Evolutionary conservation across 73 alveolate species (phyloP), one percentile per base, ranked within the genome.

Genomic region (Symbiodinium natans): DNA sequence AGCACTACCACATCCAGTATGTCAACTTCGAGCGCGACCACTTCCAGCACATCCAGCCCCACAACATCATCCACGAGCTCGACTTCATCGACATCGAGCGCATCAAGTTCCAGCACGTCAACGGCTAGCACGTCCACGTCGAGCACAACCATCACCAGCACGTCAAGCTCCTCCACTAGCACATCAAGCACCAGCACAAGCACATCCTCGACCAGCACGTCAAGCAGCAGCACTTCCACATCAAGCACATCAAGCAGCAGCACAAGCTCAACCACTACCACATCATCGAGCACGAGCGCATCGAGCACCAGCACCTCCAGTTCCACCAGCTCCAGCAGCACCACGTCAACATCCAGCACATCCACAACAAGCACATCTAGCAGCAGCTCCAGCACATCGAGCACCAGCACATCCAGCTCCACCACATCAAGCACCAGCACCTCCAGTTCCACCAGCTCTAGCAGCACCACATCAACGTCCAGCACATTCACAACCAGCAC

Each of bases 361-460:
- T 38, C 71, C 56, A 82, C 68, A 39, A 38, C 68, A 41, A 82
- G 41, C 92, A 82, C 71, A 4, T 31, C 56, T 71, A 82, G 68
- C 7, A 82, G 71, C 71, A 82, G 92, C 46, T 38, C 92, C 19
- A 82, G 92, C 41, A 38, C 92, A 13, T 82, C 92, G 21, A 38
- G 71, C 9, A 31, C 92, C 31, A 41, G 92, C 92, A 82, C 83
- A 73, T 73, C 83, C 41, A 73, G 83, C 41, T 31, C 48, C 46
- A 36, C 86, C 86, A 77, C 93, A 41, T 40, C 89, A 33, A 82
- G 63, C 38, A 41, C 73, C 80, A 84, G 56, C 29, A 38, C 93
- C n/a, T n/a, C 73, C 46, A 84, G 39, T 25, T 29, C 73, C 43
- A 42, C 77, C 9, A 23, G 46, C 21, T 41, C 75, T 29, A 84